Evolutionary conservation across 2,329 filamentous ascomycete species (phyloP), one percentile per base, ranked within the genome.

Genomic region (Penicillium aurantiogriseum): DNA sequence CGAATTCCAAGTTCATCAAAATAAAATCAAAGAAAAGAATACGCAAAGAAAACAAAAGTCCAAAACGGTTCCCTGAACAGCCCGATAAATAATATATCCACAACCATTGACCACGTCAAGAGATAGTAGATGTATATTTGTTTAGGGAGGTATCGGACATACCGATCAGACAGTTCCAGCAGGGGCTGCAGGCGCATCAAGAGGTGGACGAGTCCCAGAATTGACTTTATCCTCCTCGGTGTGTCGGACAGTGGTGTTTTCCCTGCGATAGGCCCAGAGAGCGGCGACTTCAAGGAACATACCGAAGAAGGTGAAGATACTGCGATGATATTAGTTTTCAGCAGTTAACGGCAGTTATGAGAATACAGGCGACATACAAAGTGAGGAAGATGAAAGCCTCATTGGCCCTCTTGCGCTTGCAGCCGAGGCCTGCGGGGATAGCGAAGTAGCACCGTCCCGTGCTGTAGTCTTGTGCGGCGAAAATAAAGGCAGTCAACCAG

Each of bases 401-500:
- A 44, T 72, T 75, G 21, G 76, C 72, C 47, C 70, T 66, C 65
- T 80, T 80, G 36, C 68, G 63, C 9, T 61, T 59, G 65, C 77
- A 80, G 31, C 52, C 46, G 17, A 70, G 52, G 43, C 67, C 67
- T 1, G 69, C 67, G 1, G 78, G 77, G 3, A 71, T 59, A 47
- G 70, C 65, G 29, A 60, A 40, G 51, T 35, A 59, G 65, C 77
- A 79, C 35, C 64, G 40, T 17, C 63, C 40, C 50, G 61, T 55
- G 62, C 70, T 67, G 63, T 79, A 80, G 71, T 79, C 77, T 67
- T 79, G 73, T 5, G 77, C 74, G 1, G 77, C 64, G 68, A 80
- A 80, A 63, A 80, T 77, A 65, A 80, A 80, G 19, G 76, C 70
- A 1, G 78, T 80, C 65, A 80, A 72, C 77, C 78, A 80, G 31